Base-by-base conservation (phyloP, 2,329 filamentous ascomycete genomes). In the Emergomyces pasteurianus region DNA sequence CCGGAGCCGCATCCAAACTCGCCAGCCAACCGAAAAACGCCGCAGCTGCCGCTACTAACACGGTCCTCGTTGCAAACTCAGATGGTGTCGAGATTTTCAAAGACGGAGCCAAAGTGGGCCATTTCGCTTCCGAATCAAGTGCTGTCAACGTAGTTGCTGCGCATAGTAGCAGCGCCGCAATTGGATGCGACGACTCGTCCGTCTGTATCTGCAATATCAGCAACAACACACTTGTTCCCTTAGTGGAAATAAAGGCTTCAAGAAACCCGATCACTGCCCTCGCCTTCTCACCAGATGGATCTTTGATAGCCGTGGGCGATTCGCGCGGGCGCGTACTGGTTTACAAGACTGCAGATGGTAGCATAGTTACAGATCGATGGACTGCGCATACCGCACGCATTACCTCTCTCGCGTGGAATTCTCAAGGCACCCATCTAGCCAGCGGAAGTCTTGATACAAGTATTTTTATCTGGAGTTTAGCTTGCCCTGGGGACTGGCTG, bases 381-480 rank as follows among this genome's bases (percentile, higher is more conserved):
- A 85, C 83, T 1, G 85, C 85, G 16, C 87, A 90, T 68, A 88
- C 86, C 1, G 86, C 81, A 8, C 81, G 86, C 54, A 81, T 89
- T 54, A 87, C 84, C 16, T 80, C 79, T 54, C 80, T 90, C 60
- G 79, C 86, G 16, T 99, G 94, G 94, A 90, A 92, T 68, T 79
- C 81, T 21, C 83, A 83, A 21, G 88, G 87, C 14, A 87, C 86
- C 26, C 88, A 91, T 71, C 86, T 92, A 2, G 90, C 85, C 23
- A 95, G 89, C 71, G 92, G 92, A 14, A 87, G 85, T 53, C 77
- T 99, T 57, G 94, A 99, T 72, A 96, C 92, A 0, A 91, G 95
- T 69, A 83, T 99, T 23, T 92, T 90, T 71, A 86, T 96, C 36
- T 99, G 94, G 90, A 96, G 90, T 72, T 75, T 96, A 60, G 77